A percentile compares a stretch with the other conserved stretches of the same genome.
Evolutionary conservation across 169 alveolate species (phyloP).

Genomic region (Babesia ovis): DNA sequence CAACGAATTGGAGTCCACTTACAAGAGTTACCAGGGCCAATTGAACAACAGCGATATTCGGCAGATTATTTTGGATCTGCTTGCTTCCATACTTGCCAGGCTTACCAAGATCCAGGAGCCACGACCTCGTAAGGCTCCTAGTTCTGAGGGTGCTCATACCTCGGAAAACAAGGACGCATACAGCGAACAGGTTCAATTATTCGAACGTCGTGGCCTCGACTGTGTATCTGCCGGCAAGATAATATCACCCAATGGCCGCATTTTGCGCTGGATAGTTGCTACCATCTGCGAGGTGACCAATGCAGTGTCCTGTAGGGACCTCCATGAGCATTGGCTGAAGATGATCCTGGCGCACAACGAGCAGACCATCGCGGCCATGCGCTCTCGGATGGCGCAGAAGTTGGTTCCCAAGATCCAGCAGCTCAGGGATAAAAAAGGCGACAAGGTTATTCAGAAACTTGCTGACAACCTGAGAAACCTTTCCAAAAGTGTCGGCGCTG

Average conservation of each 20-base stretch:
- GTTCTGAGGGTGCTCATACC: background rate
- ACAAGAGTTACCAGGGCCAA: conserved; percentile 22
- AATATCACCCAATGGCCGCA: conserved; percentile 40
- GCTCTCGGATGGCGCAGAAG: conserved; percentile 6
- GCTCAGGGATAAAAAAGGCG: conserved; percentile 10
- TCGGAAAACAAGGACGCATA: background rate
- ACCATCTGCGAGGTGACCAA: conserved; percentile 49
- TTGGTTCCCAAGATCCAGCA: conserved; percentile 21
- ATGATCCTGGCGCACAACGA: conserved; percentile 55
- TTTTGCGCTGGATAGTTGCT: conserved; percentile 60
- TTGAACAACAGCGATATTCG: conserved; percentile 8
- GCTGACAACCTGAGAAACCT: conserved; percentile 32
- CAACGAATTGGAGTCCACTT: conserved; percentile 38
- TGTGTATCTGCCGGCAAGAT: conserved; percentile 35
- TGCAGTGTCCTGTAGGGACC: conserved; percentile 50
- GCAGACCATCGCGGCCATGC: conserved; percentile 10
- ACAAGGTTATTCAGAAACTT: conserved; percentile 15
- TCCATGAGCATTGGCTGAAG: conserved; percentile 48
- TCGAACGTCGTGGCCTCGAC: conserved; percentile 50
- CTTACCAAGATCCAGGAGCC: conserved; percentile 36
- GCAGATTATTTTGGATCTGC: background rate
- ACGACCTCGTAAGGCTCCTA: conserved; percentile 4
- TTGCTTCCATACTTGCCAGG: conserved; percentile 22
- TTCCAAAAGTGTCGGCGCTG: conserved; percentile 27
- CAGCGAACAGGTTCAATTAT: background rate